phyloP scores from a whole-genome alignment of 1,284 basidiomycete species.

The Agroathelia rolfsii region DNA sequence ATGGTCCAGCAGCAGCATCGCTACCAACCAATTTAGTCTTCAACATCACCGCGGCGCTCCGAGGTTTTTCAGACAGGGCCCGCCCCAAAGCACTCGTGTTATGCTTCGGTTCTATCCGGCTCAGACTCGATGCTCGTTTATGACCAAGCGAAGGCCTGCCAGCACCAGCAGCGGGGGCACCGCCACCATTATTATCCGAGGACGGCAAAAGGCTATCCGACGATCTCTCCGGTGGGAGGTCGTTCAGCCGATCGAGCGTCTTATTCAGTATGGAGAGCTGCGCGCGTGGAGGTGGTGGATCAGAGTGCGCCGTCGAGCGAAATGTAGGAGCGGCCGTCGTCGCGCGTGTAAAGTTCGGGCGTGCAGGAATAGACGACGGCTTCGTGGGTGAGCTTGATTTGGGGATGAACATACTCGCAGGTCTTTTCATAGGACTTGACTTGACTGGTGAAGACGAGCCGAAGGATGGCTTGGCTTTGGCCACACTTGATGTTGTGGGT shows the following conservation, averaged over 20 bases:
- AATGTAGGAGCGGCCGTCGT: conserved; percentile 2
- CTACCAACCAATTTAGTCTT: too few species aligned
- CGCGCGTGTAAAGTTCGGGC: background rate
- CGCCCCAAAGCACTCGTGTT: conserved; percentile 9
- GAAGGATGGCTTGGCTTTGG: too few species aligned
- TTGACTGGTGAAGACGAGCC: too few species aligned
- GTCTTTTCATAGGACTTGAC: too few species aligned
- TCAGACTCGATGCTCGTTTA: conserved; percentile 13
- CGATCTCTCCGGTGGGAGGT: conserved; percentile 45
- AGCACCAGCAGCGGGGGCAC: conserved; percentile 12
- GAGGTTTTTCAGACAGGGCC: conserved; percentile 4
- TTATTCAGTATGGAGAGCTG: conserved; percentile 39
- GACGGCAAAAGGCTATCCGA: conserved; percentile 62
- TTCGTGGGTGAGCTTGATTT: too few species aligned
- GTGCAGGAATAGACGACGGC: conserved; percentile 2
- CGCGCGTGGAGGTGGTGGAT: conserved; percentile 3
- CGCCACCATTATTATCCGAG: conserved; percentile 19
- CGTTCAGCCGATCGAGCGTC: conserved; percentile 53
- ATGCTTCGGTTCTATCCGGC: conserved; percentile 13
- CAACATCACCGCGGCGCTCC: too few species aligned
- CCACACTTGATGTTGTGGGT: too few species aligned
- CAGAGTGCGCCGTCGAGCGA: conserved; percentile 4
- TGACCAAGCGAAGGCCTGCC: conserved; percentile 2
- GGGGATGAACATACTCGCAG: too few species aligned
- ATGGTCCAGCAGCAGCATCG: too few species aligned